Percentiles rank a stretch among this genome's conserved stretches.
These are phyloP conservation scores for Penicillium samsonianum DNA, from an alignment of 495 filamentous ascomycete genomes.

Conservation along the genomic window DNA sequence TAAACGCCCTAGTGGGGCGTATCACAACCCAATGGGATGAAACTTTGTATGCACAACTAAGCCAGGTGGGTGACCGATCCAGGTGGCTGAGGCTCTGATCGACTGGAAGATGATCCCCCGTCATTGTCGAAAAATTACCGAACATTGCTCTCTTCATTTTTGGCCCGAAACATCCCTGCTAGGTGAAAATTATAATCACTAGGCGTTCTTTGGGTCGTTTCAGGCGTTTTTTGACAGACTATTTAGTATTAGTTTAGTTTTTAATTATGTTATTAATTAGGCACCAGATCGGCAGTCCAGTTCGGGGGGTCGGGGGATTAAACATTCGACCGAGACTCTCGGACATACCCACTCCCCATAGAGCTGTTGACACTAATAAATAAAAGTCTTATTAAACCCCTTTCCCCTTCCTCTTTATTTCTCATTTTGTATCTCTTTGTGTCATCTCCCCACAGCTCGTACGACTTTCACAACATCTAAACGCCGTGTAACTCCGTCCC, in stretches of 20 bases:
- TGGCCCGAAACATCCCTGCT: neutral
- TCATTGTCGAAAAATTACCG: constrained; percentile 42
- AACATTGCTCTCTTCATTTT: neutral
- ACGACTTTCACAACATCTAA: neutral
- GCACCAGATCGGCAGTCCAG: constrained; percentile 1
- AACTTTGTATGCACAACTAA: neutral
- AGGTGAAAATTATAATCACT: neutral
- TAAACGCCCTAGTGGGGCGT: neutral
- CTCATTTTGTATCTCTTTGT: neutral
- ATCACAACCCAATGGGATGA: neutral
- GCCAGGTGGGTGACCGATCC: neutral
- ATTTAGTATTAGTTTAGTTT: constrained; percentile 2
- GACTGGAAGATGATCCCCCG: constrained; percentile 23
- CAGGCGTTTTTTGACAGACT: neutral
- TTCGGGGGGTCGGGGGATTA: neutral
- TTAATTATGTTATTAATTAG: constrained; percentile 1
- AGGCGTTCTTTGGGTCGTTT: constrained; percentile 5
- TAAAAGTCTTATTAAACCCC: constrained; percentile 4
- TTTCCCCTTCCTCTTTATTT: neutral
- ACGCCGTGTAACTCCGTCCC: neutral
- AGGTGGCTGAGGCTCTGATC: constrained; percentile 15
- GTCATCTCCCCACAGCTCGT: neutral
- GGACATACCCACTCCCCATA: neutral
- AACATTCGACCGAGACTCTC: constrained; percentile 4
- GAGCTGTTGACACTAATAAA: neutral